phyloP scores from a whole-genome alignment of 2,329 filamentous ascomycete genomes.

The Pseudogymnoascus sp. region DNA sequence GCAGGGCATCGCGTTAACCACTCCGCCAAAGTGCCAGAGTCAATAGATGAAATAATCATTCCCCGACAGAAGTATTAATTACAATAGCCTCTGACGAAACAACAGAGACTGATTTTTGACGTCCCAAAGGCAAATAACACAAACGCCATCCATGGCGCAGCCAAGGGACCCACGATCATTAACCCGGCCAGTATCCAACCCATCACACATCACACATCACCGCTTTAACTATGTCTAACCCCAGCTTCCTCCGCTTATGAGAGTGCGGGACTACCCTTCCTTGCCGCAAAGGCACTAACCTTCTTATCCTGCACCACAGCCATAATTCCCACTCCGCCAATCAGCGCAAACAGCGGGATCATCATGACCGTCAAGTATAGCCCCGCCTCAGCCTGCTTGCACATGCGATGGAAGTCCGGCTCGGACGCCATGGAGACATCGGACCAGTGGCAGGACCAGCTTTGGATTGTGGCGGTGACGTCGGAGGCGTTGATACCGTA shows the following conservation, averaged over 20 bases:
- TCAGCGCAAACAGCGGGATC: conserved; percentile 47
- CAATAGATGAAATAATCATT: not conserved
- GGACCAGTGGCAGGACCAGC: conserved; percentile 57
- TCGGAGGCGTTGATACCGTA: conserved; percentile 49
- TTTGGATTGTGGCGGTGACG: conserved; percentile 48
- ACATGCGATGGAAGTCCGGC: conserved; percentile 51
- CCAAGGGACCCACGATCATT: conserved; percentile 2
- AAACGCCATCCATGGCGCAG: conserved; percentile 3
- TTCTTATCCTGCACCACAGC: conserved; percentile 39
- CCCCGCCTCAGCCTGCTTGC: conserved; percentile 47
- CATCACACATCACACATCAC: not conserved
- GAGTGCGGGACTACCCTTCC: conserved; percentile 27
- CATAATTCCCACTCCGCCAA: conserved; percentile 37
- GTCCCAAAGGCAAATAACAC: not conserved
- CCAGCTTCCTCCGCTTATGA: conserved; percentile 16
- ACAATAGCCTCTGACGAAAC: not conserved
- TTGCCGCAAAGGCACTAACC: conserved; percentile 18
- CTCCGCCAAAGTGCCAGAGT: conserved; percentile 8
- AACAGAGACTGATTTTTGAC: not conserved
- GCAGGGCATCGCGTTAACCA: conserved; percentile 12
- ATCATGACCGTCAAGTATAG: conserved; percentile 49
- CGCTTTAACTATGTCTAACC: no score
- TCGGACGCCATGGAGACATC: conserved; percentile 42
- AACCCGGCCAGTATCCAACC: not conserved
- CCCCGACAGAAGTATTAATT: conserved; percentile 2